Evolutionary conservation across 2,329 filamentous ascomycete genomes (phyloP).

Genomic region (Cercospora sp.): DNA sequence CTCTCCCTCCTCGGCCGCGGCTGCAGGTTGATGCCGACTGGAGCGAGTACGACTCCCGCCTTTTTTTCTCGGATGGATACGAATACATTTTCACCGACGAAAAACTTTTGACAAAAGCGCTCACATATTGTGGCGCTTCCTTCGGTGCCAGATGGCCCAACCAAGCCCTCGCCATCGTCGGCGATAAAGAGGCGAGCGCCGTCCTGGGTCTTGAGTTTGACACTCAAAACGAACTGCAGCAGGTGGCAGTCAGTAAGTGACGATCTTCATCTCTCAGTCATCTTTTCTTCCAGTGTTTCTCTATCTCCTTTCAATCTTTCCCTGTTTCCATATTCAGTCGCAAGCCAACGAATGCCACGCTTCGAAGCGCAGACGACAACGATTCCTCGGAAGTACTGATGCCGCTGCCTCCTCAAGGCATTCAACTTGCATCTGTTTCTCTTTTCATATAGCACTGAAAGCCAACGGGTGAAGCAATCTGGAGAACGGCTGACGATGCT

Average conservation of each 20-base stretch:
- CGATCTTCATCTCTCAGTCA: not conserved
- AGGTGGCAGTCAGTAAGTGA: not conserved
- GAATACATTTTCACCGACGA: not conserved
- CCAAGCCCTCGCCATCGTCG: not conserved
- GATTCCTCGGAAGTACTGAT: not conserved
- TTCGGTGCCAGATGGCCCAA: not conserved
- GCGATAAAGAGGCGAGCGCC: not conserved
- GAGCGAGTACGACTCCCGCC: not conserved
- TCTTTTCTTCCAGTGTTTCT: not conserved
- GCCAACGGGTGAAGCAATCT: not conserved
- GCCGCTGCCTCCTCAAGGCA: not conserved
- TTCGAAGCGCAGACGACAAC: not conserved
- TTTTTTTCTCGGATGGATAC: conserved; percentile 1
- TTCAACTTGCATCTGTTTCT: not conserved
- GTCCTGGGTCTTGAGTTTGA: not conserved
- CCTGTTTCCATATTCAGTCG: not conserved
- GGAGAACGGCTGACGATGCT: not conserved
- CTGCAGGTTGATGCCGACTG: not conserved
- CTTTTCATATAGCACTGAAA: not conserved
- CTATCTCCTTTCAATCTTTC: not conserved
- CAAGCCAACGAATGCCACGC: not conserved
- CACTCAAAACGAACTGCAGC: not conserved
- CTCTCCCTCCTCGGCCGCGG: not conserved
- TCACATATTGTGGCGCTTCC: not conserved
- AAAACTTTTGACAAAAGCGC: not conserved